Evolutionary conservation across 1,284 basidiomycete genomes (phyloP).

Genomic region (Stereum hirsutum): DNA sequence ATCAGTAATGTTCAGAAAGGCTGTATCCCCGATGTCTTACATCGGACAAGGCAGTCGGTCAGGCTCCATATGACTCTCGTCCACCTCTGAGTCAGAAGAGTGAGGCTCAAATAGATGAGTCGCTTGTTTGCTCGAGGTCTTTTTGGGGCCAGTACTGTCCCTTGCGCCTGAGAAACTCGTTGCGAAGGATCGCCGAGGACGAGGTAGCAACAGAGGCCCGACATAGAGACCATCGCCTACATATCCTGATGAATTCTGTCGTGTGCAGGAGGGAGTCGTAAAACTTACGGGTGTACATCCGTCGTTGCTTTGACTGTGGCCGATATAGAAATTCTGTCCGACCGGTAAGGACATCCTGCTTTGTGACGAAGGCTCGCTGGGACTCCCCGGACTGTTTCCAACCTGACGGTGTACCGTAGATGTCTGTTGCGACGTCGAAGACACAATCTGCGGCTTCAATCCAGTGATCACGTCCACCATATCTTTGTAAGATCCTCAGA

Average conservation of each 20-base stretch:
- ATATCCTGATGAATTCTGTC: not conserved
- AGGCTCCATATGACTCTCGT: slow-evolving; percentile 7
- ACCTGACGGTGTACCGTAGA: slow-evolving; percentile 55
- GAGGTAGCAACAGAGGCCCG: slow-evolving; percentile 7
- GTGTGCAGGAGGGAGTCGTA: not conserved
- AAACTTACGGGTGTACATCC: not conserved
- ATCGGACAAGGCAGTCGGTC: slow-evolving; percentile 9
- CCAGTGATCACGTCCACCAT: slow-evolving; percentile 42
- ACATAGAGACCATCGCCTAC: slow-evolving; percentile 5
- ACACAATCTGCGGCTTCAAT: slow-evolving; percentile 52
- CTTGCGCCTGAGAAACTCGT: no score
- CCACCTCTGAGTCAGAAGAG: slow-evolving; percentile 13
- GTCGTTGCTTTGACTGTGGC: slow-evolving; percentile 30
- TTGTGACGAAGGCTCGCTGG: slow-evolving; percentile 62
- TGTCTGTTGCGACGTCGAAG: slow-evolving; percentile 55
- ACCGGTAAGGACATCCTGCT: slow-evolving; percentile 62
- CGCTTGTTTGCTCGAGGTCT: no score
- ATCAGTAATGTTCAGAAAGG: not conserved
- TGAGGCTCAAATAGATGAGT: no score
- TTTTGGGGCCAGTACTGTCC: no score
- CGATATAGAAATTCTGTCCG: slow-evolving; percentile 38
- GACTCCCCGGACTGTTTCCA: slow-evolving; percentile 41
- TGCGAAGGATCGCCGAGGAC: slow-evolving; percentile 4
- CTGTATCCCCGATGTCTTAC: slow-evolving; percentile 16
- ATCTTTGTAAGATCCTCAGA: slow-evolving; percentile 36